These are phyloP conservation scores for Ustilago loliicola DNA, from an alignment of 1,284 basidiomycete species.

Conservation along the genomic window DNA sequence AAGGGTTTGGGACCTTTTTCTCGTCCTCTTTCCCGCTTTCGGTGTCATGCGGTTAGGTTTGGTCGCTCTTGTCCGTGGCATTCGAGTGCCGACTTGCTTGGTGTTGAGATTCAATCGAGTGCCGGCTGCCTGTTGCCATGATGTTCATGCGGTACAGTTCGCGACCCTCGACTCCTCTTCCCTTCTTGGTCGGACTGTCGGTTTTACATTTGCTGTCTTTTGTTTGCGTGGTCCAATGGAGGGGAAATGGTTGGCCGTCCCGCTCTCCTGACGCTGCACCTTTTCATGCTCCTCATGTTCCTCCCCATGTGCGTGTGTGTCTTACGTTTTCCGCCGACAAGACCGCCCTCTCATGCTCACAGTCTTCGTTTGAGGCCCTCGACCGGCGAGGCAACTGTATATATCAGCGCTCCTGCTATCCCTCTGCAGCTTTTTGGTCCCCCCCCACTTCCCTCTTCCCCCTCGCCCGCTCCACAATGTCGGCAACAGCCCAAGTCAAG, in stretches of 20 bases:
- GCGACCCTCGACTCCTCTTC: not conserved
- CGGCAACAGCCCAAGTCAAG: not conserved
- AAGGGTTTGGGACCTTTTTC: constrained; percentile 19
- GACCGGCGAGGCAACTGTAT: constrained; percentile 2
- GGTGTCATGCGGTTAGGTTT: constrained; percentile 7
- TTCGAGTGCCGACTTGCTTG: not conserved
- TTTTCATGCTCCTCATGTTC: constrained; percentile 3
- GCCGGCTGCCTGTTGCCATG: not conserved
- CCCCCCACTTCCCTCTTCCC: not conserved
- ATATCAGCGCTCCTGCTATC: not conserved
- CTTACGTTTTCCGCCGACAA: constrained; percentile 2
- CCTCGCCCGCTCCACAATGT: constrained; percentile 3
- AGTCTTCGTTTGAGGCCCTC: not conserved
- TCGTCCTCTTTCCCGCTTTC: constrained; percentile 17
- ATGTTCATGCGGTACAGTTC: not conserved
- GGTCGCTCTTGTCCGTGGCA: not conserved
- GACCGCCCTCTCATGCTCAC: not conserved
- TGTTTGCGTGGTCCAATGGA: not conserved
- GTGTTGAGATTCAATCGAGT: not conserved
- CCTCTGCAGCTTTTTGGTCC: too few relatives aligned
- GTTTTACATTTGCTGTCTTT: not conserved
- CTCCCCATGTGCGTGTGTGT: constrained; percentile 3
- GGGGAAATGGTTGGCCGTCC: not conserved
- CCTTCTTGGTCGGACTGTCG: not conserved
- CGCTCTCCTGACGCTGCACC: constrained; percentile 10